Evolutionary conservation across 495 filamentous ascomycete species (phyloP).

Genomic region (Lindgomyces ingoldianus): DNA sequence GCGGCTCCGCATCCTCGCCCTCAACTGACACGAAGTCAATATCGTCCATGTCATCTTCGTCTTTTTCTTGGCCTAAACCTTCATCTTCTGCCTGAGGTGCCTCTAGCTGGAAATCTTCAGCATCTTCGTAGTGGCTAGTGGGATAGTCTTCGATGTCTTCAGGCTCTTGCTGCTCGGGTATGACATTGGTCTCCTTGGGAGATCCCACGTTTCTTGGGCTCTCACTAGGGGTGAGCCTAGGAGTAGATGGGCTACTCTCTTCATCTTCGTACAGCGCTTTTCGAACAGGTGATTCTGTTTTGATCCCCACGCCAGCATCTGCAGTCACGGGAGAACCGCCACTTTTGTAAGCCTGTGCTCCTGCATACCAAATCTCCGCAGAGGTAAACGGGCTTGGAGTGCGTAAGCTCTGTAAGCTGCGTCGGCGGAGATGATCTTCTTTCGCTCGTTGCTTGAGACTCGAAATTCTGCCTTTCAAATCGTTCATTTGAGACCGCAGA

Average conservation of each 20-base stretch:
- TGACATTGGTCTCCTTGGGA: background rate
- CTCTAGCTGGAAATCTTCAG: background rate
- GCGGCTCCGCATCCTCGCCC: constrained; percentile 47
- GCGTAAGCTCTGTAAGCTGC: constrained; percentile 80
- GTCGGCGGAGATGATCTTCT: constrained; percentile 77
- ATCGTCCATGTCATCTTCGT: constrained; percentile 12
- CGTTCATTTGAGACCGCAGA: constrained; percentile 89
- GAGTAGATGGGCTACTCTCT: constrained; percentile 20
- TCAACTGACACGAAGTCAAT: constrained; percentile 29
- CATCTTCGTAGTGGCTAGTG: constrained; percentile 12
- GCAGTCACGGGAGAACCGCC: constrained; percentile 24
- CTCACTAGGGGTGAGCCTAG: background rate
- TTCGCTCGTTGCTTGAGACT: constrained; percentile 77
- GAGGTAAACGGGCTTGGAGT: constrained; percentile 84
- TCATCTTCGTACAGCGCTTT: constrained; percentile 47
- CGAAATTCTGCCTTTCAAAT: constrained; percentile 88
- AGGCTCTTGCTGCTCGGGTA: background rate
- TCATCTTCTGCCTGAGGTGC: constrained; percentile 32
- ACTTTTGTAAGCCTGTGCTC: constrained; percentile 34
- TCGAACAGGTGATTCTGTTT: constrained; percentile 47
- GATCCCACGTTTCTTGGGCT: background rate
- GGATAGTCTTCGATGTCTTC: constrained; percentile 7
- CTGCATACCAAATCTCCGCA: constrained; percentile 69
- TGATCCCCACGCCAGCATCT: constrained; percentile 36
- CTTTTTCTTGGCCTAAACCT: constrained; percentile 13